These are phyloP conservation scores for Syzygium grande DNA, from an alignment of 345 rosid species.

Conservation along the genomic window DNA sequence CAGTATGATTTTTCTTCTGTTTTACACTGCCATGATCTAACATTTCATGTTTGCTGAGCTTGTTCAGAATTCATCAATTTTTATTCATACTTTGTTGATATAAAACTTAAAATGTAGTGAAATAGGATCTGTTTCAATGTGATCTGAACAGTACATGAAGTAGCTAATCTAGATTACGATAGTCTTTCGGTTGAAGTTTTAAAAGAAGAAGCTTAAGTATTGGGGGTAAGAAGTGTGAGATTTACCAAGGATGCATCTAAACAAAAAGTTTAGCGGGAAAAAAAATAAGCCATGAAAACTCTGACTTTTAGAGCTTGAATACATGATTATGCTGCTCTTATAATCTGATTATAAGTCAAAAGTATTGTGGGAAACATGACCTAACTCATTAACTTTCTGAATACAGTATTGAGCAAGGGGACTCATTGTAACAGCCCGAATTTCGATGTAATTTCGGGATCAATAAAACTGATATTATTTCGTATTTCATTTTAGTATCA, in stretches of 20 bases:
- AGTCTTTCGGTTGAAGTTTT: background rate
- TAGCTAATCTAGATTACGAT: background rate
- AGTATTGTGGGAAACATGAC: background rate
- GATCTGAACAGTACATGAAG: background rate
- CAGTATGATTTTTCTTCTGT: background rate
- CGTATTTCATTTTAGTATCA: too few relatives aligned
- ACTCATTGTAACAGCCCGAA: too few relatives aligned
- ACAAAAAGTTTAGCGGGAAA: background rate
- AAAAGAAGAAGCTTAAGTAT: background rate
- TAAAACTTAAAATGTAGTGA: background rate
- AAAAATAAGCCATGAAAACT: background rate
- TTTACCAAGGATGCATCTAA: background rate
- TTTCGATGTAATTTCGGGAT: too few relatives aligned
- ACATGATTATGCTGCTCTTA: background rate
- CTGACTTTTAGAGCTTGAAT: background rate
- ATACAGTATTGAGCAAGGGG: background rate
- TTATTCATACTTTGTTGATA: background rate
- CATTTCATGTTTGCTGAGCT: background rate
- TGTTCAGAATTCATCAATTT: background rate
- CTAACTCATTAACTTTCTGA: background rate
- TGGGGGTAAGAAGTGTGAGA: background rate
- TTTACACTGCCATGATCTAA: accelerated
- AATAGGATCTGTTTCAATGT: background rate
- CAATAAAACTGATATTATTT: too few relatives aligned
- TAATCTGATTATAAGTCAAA: background rate